Conservation (phyloP, 1,284 basidiomycete genomes). For the Xerocomus tenax region DNA sequence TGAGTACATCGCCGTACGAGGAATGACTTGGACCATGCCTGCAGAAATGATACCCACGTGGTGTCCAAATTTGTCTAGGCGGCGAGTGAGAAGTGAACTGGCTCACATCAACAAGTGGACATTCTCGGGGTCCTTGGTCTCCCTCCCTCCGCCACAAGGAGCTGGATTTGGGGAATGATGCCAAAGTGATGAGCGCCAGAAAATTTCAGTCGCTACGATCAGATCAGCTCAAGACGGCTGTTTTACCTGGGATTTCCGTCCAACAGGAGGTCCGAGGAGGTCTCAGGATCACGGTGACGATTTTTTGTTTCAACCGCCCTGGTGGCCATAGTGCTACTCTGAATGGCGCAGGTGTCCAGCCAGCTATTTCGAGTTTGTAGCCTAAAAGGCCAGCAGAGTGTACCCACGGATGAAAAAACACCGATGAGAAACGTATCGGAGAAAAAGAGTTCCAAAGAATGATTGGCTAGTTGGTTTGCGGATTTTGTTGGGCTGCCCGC, state of each 20-base stretch:
- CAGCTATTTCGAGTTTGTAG: conserved; percentile 12
- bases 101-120: conserved; percentile 15
- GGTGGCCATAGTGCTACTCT: conserved; percentile 7
- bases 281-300: not conserved
- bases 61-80: conserved; percentile 7
- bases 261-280: conserved; percentile 20
- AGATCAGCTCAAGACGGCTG: conserved; percentile 5
- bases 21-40: conserved; percentile 7
- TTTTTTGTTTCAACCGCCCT: conserved; percentile 7
- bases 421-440: conserved; percentile 22
- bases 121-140: conserved; percentile 23
- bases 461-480: conserved; percentile 12
- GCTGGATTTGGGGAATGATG: conserved; percentile 9
- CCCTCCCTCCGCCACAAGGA: conserved; percentile 6
- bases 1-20: conserved; percentile 8
- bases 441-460: conserved; percentile 9
- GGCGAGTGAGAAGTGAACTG: conserved; percentile 12
- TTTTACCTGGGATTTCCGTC: conserved; percentile 12
- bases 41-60: conserved; percentile 17
- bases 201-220: conserved; percentile 10
- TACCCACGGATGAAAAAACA: conserved; percentile 16
- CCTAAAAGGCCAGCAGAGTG: conserved; percentile 7
- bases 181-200: conserved; percentile 21
- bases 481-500: conserved; percentile 19
- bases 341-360: conserved; percentile 13